Conservation (phyloP, 73 alveolate species). For the Uronychia binucleata region DNA sequence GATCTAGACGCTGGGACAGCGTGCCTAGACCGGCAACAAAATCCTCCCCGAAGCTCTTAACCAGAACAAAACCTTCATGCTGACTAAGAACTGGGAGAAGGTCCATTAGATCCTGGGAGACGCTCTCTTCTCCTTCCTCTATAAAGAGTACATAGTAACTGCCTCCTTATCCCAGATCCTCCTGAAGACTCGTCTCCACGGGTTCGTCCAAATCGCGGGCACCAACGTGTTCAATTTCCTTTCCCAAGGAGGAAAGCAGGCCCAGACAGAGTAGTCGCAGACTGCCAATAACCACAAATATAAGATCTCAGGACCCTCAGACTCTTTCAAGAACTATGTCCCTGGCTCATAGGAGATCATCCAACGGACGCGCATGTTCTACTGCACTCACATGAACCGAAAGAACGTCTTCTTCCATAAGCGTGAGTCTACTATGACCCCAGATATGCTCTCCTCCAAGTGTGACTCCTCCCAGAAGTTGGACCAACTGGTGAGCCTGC, state of each 20-base stretch:
- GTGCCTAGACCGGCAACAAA: not conserved
- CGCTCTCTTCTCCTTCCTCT: slow-evolving; percentile 20
- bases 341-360: slow-evolving; percentile 22
- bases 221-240: slow-evolving; percentile 40
- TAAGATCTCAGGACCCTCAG: slow-evolving; percentile 26
- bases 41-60: not conserved
- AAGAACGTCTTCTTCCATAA: slow-evolving; percentile 53
- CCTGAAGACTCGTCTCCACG: not conserved
- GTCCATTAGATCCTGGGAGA: slow-evolving; percentile 38
- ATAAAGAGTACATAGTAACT: slow-evolving; percentile 30
- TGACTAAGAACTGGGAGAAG: slow-evolving; percentile 29
- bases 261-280: not conserved
- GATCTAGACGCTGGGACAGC: not conserved
- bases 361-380: slow-evolving; percentile 58
- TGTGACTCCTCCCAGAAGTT: not conserved
- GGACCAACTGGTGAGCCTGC: not conserved
- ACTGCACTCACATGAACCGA: slow-evolving; percentile 62
- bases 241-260: not conserved
- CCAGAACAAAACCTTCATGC: not conserved
- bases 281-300: slow-evolving; percentile 35
- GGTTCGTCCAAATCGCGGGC: slow-evolving; percentile 52
- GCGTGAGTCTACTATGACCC: not conserved
- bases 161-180: not conserved
- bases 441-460: not conserved
- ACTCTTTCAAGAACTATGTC: slow-evolving; percentile 1